These are phyloP conservation scores for Hirschioporus abietinus DNA, from an alignment of 768 basidiomycete species.

Conservation along the genomic window DNA sequence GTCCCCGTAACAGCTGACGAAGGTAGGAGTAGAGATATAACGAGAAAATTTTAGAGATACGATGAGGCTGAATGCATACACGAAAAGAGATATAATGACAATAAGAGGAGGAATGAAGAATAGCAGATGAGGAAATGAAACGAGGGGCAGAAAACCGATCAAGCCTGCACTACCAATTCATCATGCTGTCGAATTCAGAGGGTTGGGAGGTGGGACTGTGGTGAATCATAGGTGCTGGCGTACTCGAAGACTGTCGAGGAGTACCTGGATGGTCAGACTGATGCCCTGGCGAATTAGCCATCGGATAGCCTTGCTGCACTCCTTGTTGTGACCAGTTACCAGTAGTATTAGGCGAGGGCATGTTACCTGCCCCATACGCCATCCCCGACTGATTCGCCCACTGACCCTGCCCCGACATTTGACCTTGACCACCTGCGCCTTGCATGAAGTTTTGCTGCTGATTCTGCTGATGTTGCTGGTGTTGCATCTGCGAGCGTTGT, in stretches of 20 bases:
- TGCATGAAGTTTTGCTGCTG: conserved; percentile 2
- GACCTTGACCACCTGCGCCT: neutral
- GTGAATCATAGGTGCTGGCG: conserved; percentile 3
- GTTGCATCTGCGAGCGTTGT: conserved; percentile 2
- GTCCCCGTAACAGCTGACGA: conserved; percentile 2
- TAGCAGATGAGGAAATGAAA: neutral
- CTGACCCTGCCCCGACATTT: neutral
- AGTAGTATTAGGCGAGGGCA: neutral
- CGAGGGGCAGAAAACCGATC: neutral
- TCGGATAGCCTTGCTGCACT: neutral
- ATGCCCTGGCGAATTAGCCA: neutral
- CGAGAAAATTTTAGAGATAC: neutral
- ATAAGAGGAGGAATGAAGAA: neutral
- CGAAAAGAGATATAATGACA: neutral
- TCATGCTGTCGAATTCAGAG: neutral
- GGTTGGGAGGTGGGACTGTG: conserved; percentile 2
- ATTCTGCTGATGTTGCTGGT: conserved; percentile 1
- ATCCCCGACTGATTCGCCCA: neutral
- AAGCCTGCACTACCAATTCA: neutral
- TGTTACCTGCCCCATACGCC: neutral
- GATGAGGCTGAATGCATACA: neutral
- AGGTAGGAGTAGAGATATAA: conserved; percentile 4
- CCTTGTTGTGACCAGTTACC: neutral
- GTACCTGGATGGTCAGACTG: conserved; percentile 2
- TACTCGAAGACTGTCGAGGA: conserved; percentile 1